Evolutionary conservation across 202 grass and related monocot genomes (phyloP).

Genomic region (Panicum hallii): DNA sequence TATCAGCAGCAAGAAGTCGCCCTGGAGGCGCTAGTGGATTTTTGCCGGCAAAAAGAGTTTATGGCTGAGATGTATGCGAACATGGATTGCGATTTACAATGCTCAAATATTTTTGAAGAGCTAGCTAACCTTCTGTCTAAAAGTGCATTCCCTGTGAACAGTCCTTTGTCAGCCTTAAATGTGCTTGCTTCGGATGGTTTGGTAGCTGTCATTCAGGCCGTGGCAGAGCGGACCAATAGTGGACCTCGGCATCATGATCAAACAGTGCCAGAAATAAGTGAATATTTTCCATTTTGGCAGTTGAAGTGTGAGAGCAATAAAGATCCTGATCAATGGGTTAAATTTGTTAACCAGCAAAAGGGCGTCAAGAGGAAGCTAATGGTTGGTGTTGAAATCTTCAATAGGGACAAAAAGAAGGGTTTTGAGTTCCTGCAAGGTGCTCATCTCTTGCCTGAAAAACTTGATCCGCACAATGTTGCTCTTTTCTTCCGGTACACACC

Average conservation of each 20-base stretch:
- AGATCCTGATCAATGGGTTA: conserved; percentile 84
- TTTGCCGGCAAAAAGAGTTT: conserved; percentile 95
- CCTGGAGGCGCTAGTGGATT: conserved; percentile 90
- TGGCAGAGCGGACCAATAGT: conserved; percentile 72
- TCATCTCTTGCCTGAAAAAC: conserved; percentile 95
- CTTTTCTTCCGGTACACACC: conserved; percentile 89
- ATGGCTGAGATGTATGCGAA: conserved; percentile 99
- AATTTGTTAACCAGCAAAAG: conserved; percentile 80
- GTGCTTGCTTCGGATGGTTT: conserved; percentile 92
- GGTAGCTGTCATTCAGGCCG: conserved; percentile 79
- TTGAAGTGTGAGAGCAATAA: conserved; percentile 68
- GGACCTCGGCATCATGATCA: conserved; percentile 63
- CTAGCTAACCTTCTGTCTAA: conserved; percentile 91
- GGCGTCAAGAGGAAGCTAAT: conserved; percentile 88
- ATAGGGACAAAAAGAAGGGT: conserved; percentile 92
- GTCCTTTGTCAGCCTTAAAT: conserved; percentile 85
- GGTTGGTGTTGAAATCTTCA: conserved; percentile 90
- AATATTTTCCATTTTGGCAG: conserved; percentile 96
- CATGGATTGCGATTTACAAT: conserved; percentile 96
- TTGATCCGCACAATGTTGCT: conserved; percentile 86
- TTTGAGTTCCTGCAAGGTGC: conserved; percentile 90
- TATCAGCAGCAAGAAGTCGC: conserved; percentile 98
- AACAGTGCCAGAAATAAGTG: conserved; percentile 66
- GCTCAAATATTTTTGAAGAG: conserved; percentile 97
- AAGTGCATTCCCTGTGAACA: conserved; percentile 92